Conservation (phyloP, 306 rosid species). For the Corylus heterophylla region DNA sequence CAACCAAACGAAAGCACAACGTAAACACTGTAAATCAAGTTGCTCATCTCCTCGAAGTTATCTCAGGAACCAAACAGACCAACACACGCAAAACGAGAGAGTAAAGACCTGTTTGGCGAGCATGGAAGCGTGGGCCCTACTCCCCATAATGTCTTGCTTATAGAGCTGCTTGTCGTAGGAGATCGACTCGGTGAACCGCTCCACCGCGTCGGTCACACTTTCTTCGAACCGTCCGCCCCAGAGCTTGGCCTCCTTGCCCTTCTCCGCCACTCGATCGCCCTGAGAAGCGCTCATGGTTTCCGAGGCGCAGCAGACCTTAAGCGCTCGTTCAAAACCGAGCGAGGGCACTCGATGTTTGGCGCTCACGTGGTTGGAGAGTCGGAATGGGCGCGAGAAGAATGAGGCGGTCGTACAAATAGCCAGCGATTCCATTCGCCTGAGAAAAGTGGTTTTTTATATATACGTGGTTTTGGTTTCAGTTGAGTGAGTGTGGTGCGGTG, state of each 20-base stretch:
- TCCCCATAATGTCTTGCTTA: constrained; percentile 87
- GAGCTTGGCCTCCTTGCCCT: constrained; percentile 73
- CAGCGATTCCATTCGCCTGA: constrained; percentile 22
- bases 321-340: constrained; percentile 7
- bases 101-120: constrained; percentile 73
- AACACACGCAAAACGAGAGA: not conserved
- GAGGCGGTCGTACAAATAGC: constrained; percentile 20
- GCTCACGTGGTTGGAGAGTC: constrained; percentile 1
- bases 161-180: constrained; percentile 78
- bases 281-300: constrained; percentile 17
- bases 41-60: not conserved
- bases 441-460: constrained; percentile 15
- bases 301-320: constrained; percentile 15
- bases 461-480: not conserved
- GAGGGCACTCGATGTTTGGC: not conserved
- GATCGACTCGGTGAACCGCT: constrained; percentile 92
- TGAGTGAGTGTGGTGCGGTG: not conserved
- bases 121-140: constrained; percentile 92
- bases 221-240: constrained; percentile 99
- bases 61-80: not conserved
- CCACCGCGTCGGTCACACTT: constrained; percentile 81
- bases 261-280: constrained; percentile 3
- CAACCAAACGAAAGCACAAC: not conserved
- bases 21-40: not conserved
- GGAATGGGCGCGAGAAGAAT: not conserved